Percentiles rank a stretch among this genome's conserved stretches.
Conservation (phyloP, 768 basidiomycete species). For the Sutorius australiensis region DNA sequence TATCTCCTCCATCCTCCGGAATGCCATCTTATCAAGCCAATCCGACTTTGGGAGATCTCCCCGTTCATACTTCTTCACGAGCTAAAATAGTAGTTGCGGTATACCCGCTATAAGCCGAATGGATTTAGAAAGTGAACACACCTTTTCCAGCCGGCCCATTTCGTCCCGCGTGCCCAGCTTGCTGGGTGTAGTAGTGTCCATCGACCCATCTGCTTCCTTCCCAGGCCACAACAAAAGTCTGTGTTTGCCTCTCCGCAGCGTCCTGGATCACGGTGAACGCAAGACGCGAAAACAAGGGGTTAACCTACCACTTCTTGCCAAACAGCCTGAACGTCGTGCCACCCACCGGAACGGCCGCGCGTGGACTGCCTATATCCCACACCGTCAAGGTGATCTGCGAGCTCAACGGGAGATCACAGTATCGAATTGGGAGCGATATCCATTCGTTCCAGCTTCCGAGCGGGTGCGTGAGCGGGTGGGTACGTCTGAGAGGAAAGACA, state of each 20-base stretch:
- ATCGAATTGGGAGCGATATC: slow-evolving; percentile 87
- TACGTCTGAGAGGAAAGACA: slow-evolving; percentile 20
- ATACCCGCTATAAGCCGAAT: background rate
- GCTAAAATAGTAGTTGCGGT: slow-evolving; percentile 33
- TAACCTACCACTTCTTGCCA: slow-evolving; percentile 81
- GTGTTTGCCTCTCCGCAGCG: slow-evolving; percentile 88
- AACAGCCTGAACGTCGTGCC: slow-evolving; percentile 90
- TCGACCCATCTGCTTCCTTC: slow-evolving; percentile 80
- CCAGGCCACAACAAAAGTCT: slow-evolving; percentile 80
- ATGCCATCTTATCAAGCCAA: slow-evolving; percentile 92
- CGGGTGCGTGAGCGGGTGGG: background rate
- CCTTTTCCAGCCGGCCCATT: slow-evolving; percentile 94
- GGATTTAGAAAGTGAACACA: slow-evolving; percentile 24
- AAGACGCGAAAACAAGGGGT: background rate
- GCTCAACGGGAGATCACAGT: slow-evolving; percentile 86
- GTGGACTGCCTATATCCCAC: slow-evolving; percentile 89
- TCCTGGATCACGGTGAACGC: slow-evolving; percentile 45
- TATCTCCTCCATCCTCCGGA: slow-evolving; percentile 92
- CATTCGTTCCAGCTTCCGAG: slow-evolving; percentile 86
- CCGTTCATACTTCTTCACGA: slow-evolving; percentile 94
- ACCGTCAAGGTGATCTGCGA: slow-evolving; percentile 92
- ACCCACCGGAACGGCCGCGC: slow-evolving; percentile 78
- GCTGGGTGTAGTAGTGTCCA: slow-evolving; percentile 82
- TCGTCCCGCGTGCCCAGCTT: slow-evolving; percentile 81
- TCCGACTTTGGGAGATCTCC: slow-evolving; percentile 93